These are phyloP conservation scores for Verticillium albo-atrum DNA, from an alignment of 2,329 filamentous ascomycete genomes.

Conservation along the genomic window DNA sequence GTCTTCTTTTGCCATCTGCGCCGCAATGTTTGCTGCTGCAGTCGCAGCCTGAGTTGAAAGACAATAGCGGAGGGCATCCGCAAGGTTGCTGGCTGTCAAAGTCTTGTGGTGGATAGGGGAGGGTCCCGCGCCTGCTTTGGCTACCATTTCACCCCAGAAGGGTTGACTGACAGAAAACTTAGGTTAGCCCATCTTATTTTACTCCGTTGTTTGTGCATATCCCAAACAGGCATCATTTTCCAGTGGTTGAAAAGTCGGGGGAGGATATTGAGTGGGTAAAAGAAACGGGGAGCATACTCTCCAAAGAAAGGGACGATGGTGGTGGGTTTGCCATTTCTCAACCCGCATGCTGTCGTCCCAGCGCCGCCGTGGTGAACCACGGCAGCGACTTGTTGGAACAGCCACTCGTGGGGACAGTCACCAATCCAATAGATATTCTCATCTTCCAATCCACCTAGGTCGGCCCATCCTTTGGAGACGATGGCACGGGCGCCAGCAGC, in stretches of 20 bases:
- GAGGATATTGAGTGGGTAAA: too few relatives aligned
- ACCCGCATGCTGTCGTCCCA: constrained; percentile 81
- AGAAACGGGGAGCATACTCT: constrained; percentile 32
- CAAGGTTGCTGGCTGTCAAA: constrained; percentile 61
- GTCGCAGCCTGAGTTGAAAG: constrained; percentile 54
- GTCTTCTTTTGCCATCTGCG: constrained; percentile 61
- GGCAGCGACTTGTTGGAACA: constrained; percentile 74
- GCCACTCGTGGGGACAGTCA: constrained; percentile 84
- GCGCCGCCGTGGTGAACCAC: constrained; percentile 88
- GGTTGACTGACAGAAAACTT: constrained; percentile 43
- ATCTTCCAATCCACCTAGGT: constrained; percentile 73
- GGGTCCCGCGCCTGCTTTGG: constrained; percentile 67
- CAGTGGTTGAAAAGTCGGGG: too few relatives aligned
- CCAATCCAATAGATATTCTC: constrained; percentile 78
- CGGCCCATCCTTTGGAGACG: constrained; percentile 86
- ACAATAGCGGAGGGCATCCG: constrained; percentile 57
- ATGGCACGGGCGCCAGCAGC: constrained; percentile 69
- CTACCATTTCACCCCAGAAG: constrained; percentile 78
- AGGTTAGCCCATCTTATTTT: too few relatives aligned
- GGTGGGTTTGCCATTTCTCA: constrained; percentile 73
- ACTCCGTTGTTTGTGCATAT: too few relatives aligned
- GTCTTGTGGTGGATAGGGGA: constrained; percentile 64
- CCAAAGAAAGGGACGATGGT: constrained; percentile 85
- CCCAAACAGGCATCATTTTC: too few relatives aligned
- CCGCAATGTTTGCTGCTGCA: constrained; percentile 53